These are phyloP conservation scores for Eimeria praecox DNA, from an alignment of 169 alveolate species.

Conservation along the genomic window DNA sequence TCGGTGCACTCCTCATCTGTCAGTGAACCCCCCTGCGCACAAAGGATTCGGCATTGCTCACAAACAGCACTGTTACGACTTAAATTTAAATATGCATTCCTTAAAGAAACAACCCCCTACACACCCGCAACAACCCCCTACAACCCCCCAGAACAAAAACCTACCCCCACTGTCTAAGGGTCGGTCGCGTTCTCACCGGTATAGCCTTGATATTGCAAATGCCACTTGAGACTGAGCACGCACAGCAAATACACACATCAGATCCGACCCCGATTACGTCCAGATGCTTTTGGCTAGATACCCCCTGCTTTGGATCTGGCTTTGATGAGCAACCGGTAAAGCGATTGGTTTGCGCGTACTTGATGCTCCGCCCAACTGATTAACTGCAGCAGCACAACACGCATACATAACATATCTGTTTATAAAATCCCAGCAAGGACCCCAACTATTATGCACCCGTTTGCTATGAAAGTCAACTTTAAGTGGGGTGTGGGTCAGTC, in stretches of 20 bases:
- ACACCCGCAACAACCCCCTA: no score
- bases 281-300: background rate
- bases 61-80: background rate
- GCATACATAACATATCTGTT: background rate
- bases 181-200: background rate
- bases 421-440: background rate
- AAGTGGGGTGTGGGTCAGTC: background rate
- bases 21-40: background rate
- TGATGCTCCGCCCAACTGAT: conserved; percentile 44
- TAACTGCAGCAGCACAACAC: conserved; percentile 48
- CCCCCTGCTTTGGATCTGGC: background rate
- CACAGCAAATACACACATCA: background rate
- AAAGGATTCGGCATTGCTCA: background rate
- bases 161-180: background rate
- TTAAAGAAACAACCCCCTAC: background rate
- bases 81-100: background rate
- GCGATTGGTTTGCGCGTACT: background rate
- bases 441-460: background rate
- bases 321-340: background rate
- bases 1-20: conserved; percentile 49
- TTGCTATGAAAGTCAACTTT: background rate
- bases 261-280: background rate
- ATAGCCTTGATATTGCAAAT: conserved; percentile 46
- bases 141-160: no score
- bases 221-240: conserved; percentile 39